Evolutionary conservation across 192 early-diverging fungal species (phyloP).

Genomic region (Entomortierella parvispora): DNA sequence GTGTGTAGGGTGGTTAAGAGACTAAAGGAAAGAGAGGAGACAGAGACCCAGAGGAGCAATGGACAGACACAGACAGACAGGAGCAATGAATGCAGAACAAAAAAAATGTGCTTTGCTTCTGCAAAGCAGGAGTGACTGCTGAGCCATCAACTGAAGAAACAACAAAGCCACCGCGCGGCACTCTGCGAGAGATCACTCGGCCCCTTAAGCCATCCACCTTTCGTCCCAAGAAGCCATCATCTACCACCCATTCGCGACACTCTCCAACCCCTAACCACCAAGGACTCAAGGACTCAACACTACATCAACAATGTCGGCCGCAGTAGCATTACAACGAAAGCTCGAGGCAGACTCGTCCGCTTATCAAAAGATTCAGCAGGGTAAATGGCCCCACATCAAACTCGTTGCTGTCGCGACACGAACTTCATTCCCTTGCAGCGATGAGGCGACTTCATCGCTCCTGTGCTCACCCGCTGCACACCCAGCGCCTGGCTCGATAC

Average conservation of each 20-base stretch:
- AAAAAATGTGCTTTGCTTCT: constrained; percentile 12
- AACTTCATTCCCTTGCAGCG: background rate
- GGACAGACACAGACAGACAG: background rate
- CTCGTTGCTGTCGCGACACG: background rate
- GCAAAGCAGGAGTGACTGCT: background rate
- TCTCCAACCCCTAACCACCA: background rate
- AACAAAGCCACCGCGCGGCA: constrained; percentile 5
- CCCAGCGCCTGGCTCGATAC: too few species aligned
- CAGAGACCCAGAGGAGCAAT: background rate
- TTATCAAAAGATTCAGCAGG: constrained; percentile 79
- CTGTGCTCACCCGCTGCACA: background rate
- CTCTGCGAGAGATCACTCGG: background rate
- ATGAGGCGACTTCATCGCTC: background rate
- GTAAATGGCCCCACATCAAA: constrained; percentile 39
- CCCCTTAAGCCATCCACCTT: background rate
- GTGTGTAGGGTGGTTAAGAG: background rate
- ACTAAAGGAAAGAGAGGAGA: background rate
- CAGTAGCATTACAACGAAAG: constrained; percentile 58
- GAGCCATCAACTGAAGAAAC: background rate
- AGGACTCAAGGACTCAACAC: background rate
- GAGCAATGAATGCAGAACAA: background rate
- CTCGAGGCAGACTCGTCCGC: constrained; percentile 78
- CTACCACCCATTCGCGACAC: background rate
- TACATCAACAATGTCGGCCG: constrained; percentile 48
- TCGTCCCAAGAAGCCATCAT: background rate